A percentile compares a stretch with the other conserved stretches of the same genome.
Conservation (phyloP, 768 basidiomycete species). For the Lactarius indigo region DNA sequence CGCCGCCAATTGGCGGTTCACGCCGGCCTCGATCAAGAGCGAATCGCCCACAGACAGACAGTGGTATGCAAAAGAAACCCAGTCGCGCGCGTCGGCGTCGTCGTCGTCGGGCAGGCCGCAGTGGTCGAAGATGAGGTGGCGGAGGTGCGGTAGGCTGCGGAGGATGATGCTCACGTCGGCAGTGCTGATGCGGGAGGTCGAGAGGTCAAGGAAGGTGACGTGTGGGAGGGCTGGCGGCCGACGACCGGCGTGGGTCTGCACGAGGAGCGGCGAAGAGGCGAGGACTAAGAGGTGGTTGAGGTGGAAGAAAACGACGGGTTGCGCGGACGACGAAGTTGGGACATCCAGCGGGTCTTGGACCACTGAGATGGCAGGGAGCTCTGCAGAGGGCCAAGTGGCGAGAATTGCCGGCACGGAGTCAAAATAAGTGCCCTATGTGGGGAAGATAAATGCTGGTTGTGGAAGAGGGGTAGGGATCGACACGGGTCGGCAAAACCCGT, state of each 20-base stretch:
- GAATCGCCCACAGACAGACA: conserved; percentile 55
- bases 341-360: conserved; percentile 60
- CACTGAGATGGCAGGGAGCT: conserved; percentile 51
- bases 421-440: conserved; percentile 51
- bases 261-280: conserved; percentile 41
- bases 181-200: conserved; percentile 58
- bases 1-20: neutral
- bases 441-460: too few relatives aligned
- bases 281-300: conserved; percentile 55
- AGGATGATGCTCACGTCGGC: conserved; percentile 54
- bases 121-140: conserved; percentile 68
- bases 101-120: conserved; percentile 52
- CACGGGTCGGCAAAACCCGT: too few relatives aligned
- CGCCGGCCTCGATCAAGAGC: neutral
- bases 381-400: conserved; percentile 53
- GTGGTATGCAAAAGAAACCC: conserved; percentile 56
- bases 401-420: conserved; percentile 66
- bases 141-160: conserved; percentile 46
- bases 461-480: neutral
- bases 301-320: conserved; percentile 83
- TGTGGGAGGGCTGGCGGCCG: conserved; percentile 38
- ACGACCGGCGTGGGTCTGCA: conserved; percentile 34
- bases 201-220: conserved; percentile 69
- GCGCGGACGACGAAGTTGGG: conserved; percentile 53
- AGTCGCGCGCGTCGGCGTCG: conserved; percentile 48